These are phyloP conservation scores for Metschnikowia colocasiae DNA, from an alignment of 805 yeast genomes.

Conservation along the genomic window DNA sequence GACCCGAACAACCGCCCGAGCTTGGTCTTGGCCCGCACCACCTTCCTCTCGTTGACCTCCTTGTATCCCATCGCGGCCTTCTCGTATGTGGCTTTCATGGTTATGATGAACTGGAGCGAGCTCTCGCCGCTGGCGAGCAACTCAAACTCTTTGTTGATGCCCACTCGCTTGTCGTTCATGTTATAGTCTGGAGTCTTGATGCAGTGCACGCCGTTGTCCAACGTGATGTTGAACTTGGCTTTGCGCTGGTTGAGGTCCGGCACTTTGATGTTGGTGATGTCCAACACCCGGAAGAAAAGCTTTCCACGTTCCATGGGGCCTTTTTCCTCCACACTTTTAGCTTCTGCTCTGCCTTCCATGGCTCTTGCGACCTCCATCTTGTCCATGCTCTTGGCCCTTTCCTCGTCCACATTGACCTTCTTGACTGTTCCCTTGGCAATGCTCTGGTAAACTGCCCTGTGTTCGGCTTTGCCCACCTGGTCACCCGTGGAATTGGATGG, in stretches of 20 bases:
- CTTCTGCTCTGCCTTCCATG: not conserved
- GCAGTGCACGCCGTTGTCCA: conserved; percentile 82
- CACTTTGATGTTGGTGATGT: conserved; percentile 43
- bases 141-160: conserved; percentile 75
- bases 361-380: not conserved
- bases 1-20: conserved; percentile 47
- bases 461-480: not conserved
- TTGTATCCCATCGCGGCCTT: conserved; percentile 47
- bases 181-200: conserved; percentile 58
- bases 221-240: conserved; percentile 49
- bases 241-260: conserved; percentile 44
- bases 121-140: conserved; percentile 50
- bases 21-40: conserved; percentile 42
- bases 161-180: conserved; percentile 28
- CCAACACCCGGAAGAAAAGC: conserved; percentile 49
- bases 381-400: not conserved
- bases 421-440: conserved; percentile 2
- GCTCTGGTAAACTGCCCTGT: not conserved
- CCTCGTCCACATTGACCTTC: not conserved
- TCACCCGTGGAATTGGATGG: conserved; percentile 17
- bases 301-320: conserved; percentile 47
- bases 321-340: not conserved
- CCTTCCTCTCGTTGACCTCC: conserved; percentile 59
- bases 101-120: conserved; percentile 60
- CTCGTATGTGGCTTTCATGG: conserved; percentile 64